Percentiles rank a stretch among this genome's conserved stretches.
These are phyloP conservation scores for Delonix regia DNA, from an alignment of 306 rosid genomes.

Conservation along the genomic window DNA sequence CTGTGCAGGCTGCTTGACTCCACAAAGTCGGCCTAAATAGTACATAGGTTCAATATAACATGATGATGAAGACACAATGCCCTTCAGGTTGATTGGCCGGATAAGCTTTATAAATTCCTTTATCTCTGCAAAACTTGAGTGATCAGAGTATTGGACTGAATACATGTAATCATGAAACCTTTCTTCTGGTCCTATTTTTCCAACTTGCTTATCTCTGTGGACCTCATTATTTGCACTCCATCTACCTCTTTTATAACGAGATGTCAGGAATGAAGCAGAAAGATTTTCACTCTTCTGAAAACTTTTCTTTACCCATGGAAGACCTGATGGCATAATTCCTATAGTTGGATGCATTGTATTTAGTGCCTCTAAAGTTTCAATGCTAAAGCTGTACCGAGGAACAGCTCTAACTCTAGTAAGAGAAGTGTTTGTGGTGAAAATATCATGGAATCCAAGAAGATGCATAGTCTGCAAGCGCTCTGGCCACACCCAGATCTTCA, in stretches of 20 bases:
- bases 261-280: constrained; percentile 50
- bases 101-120: constrained; percentile 65
- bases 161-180: constrained; percentile 54
- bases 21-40: constrained; percentile 61
- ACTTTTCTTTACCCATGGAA: constrained; percentile 64
- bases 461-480: constrained; percentile 80
- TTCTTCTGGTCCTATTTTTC: constrained; percentile 28
- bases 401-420: constrained; percentile 81
- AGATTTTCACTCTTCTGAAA: constrained; percentile 36
- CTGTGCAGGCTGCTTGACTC: constrained; percentile 42
- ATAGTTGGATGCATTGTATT: constrained; percentile 63
- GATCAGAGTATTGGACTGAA: constrained; percentile 76
- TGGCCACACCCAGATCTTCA: constrained; percentile 86
- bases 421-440: constrained; percentile 66
- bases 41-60: constrained; percentile 71
- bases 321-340: constrained; percentile 82
- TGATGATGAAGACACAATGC: constrained; percentile 65
- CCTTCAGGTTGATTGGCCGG: constrained; percentile 59
- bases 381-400: constrained; percentile 77
- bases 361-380: constrained; percentile 62
- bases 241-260: constrained; percentile 45
- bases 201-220: constrained; percentile 38
- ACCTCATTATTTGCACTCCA: constrained; percentile 32
- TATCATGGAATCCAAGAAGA: constrained; percentile 64
- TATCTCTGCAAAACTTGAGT: constrained; percentile 63